Base-by-base conservation (phyloP, 495 filamentous ascomycete genomes). In the Hyphodiscus hymeniophilus region DNA sequence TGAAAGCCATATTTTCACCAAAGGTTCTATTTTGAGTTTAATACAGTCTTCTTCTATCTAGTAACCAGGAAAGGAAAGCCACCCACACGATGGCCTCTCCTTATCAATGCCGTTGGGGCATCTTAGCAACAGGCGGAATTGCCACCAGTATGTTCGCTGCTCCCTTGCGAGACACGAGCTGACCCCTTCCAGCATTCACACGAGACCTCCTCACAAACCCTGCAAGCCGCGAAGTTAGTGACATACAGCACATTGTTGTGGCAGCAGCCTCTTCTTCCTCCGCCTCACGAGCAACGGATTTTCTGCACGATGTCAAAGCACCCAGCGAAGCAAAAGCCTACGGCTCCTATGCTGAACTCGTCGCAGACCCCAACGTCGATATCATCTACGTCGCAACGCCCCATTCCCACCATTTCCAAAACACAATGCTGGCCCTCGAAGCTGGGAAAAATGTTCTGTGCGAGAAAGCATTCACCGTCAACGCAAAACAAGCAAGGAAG, bases 381-480 rank as follows among this genome's bases (percentile, higher is more conserved):
- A 87, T 94, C 42, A 69, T 96, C 65, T 96, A 95, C 62, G 80
- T 96, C 42, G 89, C 91, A 13, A 96, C 91, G 2, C 91, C 91
- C 16, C 91, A 95, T 69, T 91, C 85, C 24, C 91, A 95, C 65
- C 91, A 97, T 70, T 96, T 87, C 72, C 85, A 90, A 63, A 92
- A 97, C 60, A 75, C 79, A 38, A 94, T 30, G 84, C 79, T 40
- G 68, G 95, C 36, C 16, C 47, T 59, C 17, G 74, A 85, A 49
- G 87, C 86, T 0, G 85, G 86, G 49, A 96, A 96, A 70, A 68
- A 89, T 56, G 89, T 95, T 3, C 74, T 96, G 20, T 94, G 87
- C 63, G 92, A 96, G 64, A 97, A 97, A 69, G 77, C 90, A 0
- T 84, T 97, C 58, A 95, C 90, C 0, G 85, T 91, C 48, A 96